Evolutionary conservation across 768 basidiomycete genomes (phyloP).

Genomic region (Suillus sp.): DNA sequence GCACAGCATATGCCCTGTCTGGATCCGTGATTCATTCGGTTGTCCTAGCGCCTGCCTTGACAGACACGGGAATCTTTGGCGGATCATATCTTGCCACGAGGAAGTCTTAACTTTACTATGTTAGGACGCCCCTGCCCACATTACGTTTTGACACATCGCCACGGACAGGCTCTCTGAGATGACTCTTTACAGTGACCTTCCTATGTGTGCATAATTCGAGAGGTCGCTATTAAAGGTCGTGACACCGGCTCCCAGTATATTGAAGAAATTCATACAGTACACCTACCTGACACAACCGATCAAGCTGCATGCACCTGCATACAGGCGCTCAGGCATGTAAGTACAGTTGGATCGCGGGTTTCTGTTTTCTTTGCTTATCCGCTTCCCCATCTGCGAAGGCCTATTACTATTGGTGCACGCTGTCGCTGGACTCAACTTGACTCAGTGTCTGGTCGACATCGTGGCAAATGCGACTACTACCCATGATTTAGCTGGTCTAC

Average conservation of each 20-base stretch:
- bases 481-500: constrained; percentile 8
- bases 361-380: not conserved
- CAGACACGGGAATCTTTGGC: not conserved
- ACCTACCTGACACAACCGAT: not conserved
- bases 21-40: not conserved
- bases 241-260: not conserved
- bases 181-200: not conserved
- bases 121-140: not conserved
- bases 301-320: not conserved
- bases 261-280: not conserved
- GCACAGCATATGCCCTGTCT: not conserved
- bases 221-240: not conserved
- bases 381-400: not conserved
- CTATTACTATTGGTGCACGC: not conserved
- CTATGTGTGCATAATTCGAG: not conserved
- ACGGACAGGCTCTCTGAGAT: not conserved
- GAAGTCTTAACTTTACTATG: not conserved
- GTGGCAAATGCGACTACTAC: constrained; percentile 12
- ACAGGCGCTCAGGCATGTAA: not conserved
- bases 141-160: not conserved
- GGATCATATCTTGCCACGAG: not conserved
- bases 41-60: not conserved
- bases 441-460: constrained; percentile 16
- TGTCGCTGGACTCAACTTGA: constrained; percentile 6
- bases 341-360: not conserved